phyloP scores from a whole-genome alignment of 2,329 filamentous ascomycete species.

The Eutypella sp. region DNA sequence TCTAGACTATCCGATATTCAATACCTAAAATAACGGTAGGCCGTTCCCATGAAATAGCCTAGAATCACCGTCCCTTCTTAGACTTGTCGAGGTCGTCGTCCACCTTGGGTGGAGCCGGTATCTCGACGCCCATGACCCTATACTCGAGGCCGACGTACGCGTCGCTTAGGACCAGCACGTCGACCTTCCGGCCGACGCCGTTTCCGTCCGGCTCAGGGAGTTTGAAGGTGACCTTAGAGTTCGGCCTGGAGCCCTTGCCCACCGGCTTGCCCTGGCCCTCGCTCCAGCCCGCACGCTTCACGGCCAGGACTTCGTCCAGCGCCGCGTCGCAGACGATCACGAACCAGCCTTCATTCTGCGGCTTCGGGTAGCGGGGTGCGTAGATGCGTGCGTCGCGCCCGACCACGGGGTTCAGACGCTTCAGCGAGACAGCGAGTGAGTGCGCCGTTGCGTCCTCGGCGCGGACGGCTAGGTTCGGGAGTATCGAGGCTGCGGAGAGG shows the following conservation, averaged over 20 bases:
- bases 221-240: conserved; percentile 53
- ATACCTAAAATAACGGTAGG: too few species aligned
- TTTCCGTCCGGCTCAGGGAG: conserved; percentile 45
- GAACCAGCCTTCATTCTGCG: conserved; percentile 93
- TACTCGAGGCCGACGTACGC: conserved; percentile 74
- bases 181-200: conserved; percentile 55
- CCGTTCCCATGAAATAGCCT: conserved; percentile 3
- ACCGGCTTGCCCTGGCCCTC: conserved; percentile 22
- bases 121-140: conserved; percentile 40
- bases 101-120: conserved; percentile 46
- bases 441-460: conserved; percentile 57
- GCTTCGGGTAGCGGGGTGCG: conserved; percentile 86
- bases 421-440: conserved; percentile 59
- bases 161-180: conserved; percentile 78
- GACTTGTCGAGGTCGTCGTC: conserved; percentile 42
- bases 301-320: conserved; percentile 72
- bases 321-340: conserved; percentile 65
- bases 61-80: conserved; percentile 32
- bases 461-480: conserved; percentile 66
- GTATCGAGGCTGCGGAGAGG: conserved; percentile 53
- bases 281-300: conserved; percentile 80
- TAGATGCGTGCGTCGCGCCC: conserved; percentile 71
- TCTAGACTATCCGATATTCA: too few species aligned
- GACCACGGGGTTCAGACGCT: conserved; percentile 60
- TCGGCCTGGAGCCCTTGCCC: conserved; percentile 41